A percentile compares a stretch with the other conserved stretches of the same genome.
Evolutionary conservation across 441 rosid genomes (phyloP).

Genomic region (Adansonia madagascariensis): DNA sequence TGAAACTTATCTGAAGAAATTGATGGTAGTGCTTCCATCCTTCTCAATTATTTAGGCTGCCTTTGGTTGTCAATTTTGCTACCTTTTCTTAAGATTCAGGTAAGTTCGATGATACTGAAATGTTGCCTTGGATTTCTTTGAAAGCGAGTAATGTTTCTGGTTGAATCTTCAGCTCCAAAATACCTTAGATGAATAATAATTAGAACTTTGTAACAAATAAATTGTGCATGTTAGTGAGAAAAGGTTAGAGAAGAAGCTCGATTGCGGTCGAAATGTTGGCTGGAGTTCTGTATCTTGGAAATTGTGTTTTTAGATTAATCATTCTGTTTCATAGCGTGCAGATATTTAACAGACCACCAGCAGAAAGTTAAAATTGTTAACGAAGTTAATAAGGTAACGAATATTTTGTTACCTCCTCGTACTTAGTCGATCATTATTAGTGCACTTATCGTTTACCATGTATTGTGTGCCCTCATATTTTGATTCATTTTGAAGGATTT

Average conservation of each 20-base stretch:
- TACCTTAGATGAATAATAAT: neutral
- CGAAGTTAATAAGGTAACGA: constrained; percentile 73
- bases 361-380: constrained; percentile 76
- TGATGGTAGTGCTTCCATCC: neutral
- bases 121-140: neutral
- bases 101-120: neutral
- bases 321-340: constrained; percentile 34
- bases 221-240: neutral
- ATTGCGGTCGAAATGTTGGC: neutral
- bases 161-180: neutral
- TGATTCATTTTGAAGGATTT: constrained; percentile 58
- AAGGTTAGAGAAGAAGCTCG: neutral
- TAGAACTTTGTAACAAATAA: neutral
- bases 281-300: neutral
- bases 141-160: neutral
- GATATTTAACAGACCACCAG: constrained; percentile 85
- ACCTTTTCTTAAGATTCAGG: neutral
- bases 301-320: constrained; percentile 9
- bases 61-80: neutral
- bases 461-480: constrained; percentile 23
- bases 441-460: neutral
- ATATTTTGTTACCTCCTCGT: constrained; percentile 2
- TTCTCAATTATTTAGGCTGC: neutral
- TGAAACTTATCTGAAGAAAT: neutral
- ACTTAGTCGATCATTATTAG: constrained; percentile 17